Base-by-base conservation (phyloP, 345 rosid species). In the Abelmoschus esculentus region DNA sequence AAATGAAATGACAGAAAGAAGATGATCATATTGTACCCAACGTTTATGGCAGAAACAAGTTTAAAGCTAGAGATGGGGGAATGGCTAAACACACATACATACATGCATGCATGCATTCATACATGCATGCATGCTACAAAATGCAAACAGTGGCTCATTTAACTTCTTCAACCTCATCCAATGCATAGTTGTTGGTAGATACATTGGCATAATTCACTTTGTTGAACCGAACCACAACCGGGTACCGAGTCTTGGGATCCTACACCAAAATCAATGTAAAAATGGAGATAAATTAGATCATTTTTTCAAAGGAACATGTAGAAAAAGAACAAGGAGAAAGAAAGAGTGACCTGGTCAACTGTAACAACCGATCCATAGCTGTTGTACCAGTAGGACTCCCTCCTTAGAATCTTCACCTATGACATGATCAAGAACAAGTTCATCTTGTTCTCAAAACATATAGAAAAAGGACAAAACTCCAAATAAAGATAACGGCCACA, bases 301-400 rank as follows among this genome's bases (percentile, higher is more conserved):
- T 42, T 42, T 42, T 49, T 3, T 52, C 28, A 17, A 18, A 42
- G 52, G 12, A 19, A 11, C 67, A 62, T 61, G 3, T 18, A 9
- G 17, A 54, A 0, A 19, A 18, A 1, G 31, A 7, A 11, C 12
- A 55, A 8, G 32, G 8, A 56, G 60, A 56, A 18, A 8, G n/a
- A 29, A 29, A 29, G 69, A 58, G 19, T 66, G 46, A 87, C 96
- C 98, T 86, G 96, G 81, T 90, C 93, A 68, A 92, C 93, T 34
- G 96, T 90, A n/a, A 92, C 96, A 65, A 92, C 96, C 31, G 92
- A 83, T 66, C 96, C 98, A 57, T 73, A 70, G 70, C 86, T 88
- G n/a, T 92, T 92, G 86, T 72, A 92, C 98, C 96, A 92, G 86
- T 92, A 89, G 12, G 98, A 92, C 72, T 92, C 98, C 78, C 77